Percentiles rank a stretch among this genome's conserved stretches.
phyloP scores from a whole-genome alignment of 1,139 yeast species.

The Pichia sp. region DNA sequence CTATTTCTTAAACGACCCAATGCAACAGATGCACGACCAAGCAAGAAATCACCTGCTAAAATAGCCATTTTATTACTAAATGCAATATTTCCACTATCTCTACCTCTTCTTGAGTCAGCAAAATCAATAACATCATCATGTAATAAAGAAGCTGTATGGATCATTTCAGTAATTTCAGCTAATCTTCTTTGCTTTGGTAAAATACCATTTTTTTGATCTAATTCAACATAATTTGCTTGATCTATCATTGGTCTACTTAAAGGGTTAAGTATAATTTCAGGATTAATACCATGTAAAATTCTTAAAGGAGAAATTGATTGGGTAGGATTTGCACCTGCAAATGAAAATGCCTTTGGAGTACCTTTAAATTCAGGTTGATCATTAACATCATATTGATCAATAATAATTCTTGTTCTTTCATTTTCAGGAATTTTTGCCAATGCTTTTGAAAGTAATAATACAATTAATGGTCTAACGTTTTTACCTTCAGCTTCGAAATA shows the following conservation, averaged over 20 bases:
- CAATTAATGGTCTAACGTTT: conserved; percentile 88
- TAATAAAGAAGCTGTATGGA: conserved; percentile 91
- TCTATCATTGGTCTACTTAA: conserved; percentile 74
- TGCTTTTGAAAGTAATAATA: conserved; percentile 75
- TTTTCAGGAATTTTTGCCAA: conserved; percentile 68
- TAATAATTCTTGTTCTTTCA: conserved; percentile 55
- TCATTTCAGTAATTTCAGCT: conserved; percentile 97
- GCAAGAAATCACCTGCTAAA: conserved; percentile 88
- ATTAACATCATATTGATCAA: conserved; percentile 58
- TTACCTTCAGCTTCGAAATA: conserved; percentile 96
- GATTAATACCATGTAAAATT: conserved; percentile 84
- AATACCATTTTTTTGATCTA: conserved; percentile 59
- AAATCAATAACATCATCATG: conserved; percentile 97
- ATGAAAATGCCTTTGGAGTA: conserved; percentile 39
- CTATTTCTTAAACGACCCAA: conserved; percentile 89
- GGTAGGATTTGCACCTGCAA: conserved; percentile 50
- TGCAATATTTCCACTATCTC: conserved; percentile 88
- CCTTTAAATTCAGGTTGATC: conserved; percentile 56
- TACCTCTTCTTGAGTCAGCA: conserved; percentile 84
- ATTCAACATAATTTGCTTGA: conserved; percentile 43
- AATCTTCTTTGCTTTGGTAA: conserved; percentile 89
- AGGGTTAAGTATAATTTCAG: conserved; percentile 72
- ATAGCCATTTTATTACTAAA: conserved; percentile 97
- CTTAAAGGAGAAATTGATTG: conserved; percentile 72
- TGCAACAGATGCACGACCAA: conserved; percentile 95